Conservation (phyloP, 129 eudicot genomes). For the Helianthus tuberosus region DNA sequence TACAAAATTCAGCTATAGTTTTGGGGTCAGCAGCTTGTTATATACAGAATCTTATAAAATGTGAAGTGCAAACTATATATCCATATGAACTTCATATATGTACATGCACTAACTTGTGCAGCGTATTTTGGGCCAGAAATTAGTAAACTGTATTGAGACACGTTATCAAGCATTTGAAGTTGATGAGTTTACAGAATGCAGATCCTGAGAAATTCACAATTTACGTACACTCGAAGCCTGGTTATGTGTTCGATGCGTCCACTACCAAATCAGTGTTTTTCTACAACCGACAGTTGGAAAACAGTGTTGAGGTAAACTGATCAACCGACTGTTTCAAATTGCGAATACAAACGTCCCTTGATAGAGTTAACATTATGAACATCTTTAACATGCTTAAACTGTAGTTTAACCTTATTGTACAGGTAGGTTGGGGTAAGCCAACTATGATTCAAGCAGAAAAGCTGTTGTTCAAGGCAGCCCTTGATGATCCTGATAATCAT, state of each 20-base stretch:
- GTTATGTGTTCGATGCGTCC: constrained; percentile 42
- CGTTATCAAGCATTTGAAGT: constrained; percentile 21
- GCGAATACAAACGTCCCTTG: neutral
- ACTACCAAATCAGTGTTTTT: constrained; percentile 46
- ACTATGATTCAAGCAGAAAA: constrained; percentile 69
- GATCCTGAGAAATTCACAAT: constrained; percentile 47
- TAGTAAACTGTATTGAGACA: neutral
- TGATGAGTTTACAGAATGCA: constrained; percentile 54
- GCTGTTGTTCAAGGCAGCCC: constrained; percentile 47
- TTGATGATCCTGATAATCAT: constrained; percentile 52
- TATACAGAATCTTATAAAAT: neutral
- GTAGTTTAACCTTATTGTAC: constrained; percentile 7
- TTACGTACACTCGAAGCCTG: constrained; percentile 59
- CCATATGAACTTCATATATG: constrained; percentile 6
- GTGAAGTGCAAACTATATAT: neutral
- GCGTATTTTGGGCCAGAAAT: neutral
- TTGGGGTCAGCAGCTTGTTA: neutral
- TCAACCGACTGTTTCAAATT: neutral
- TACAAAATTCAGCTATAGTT: neutral
- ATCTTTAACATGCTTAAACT: neutral
- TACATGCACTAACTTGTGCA: neutral
- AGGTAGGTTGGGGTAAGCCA: constrained; percentile 69
- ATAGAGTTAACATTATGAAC: neutral
- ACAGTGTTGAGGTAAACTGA: constrained; percentile 45
- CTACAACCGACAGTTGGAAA: constrained; percentile 44